Conservation (phyloP, 2,329 filamentous ascomycete species). For the Colletotrichum cordylinicola region DNA sequence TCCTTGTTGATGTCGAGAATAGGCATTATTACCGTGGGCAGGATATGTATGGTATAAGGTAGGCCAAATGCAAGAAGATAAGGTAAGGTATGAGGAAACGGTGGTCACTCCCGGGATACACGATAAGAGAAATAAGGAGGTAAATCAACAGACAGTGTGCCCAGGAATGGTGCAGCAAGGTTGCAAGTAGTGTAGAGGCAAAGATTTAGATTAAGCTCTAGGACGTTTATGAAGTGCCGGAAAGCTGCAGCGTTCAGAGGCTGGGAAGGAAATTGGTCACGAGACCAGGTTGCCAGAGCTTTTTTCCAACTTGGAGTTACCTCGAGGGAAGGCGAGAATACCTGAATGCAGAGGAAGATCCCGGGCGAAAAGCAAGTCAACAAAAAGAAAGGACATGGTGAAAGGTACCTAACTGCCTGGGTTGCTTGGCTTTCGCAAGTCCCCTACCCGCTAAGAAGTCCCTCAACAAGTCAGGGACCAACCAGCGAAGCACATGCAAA, state of each 20-base stretch:
- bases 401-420: not conserved
- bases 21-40: slow-evolving; percentile 53
- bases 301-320: not conserved
- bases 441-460: slow-evolving; percentile 6
- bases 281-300: slow-evolving; percentile 21
- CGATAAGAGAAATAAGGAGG: not conserved
- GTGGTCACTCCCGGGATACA: not conserved
- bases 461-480: slow-evolving; percentile 17
- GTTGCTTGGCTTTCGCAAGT: slow-evolving; percentile 14
- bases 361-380: not conserved
- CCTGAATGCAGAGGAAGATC: not conserved
- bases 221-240: not conserved
- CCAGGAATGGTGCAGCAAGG: not conserved
- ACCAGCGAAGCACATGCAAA: slow-evolving; percentile 17
- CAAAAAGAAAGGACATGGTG: not conserved
- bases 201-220: not conserved
- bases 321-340: not conserved
- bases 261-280: slow-evolving; percentile 19
- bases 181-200: not conserved
- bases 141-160: not conserved
- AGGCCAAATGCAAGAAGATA: not conserved
- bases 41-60: not conserved
- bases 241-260: not conserved
- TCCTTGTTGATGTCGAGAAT: slow-evolving; percentile 76
- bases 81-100: not conserved